Conservation (phyloP, 495 filamentous ascomycete species). For the Aspergillus biplanus region DNA sequence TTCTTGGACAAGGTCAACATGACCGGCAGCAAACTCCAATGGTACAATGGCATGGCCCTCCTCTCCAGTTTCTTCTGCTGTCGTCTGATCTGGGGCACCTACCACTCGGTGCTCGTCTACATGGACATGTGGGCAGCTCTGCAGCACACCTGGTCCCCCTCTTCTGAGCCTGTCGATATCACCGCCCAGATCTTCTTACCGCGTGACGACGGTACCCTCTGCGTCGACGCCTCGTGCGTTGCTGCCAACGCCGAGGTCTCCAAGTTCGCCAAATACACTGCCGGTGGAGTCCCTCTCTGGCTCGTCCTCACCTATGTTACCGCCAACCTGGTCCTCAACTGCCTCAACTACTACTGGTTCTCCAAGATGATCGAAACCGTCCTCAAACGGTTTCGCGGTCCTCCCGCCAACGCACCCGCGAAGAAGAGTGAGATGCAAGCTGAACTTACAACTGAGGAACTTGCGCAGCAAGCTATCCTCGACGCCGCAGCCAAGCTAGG, state of each 20-base stretch:
- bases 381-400: constrained; percentile 76
- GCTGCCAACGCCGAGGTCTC: constrained; percentile 51
- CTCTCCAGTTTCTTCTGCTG: constrained; percentile 78
- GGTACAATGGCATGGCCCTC: constrained; percentile 79
- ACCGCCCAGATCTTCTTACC: constrained; percentile 42
- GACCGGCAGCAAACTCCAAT: constrained; percentile 80
- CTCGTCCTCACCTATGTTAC: constrained; percentile 74
- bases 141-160: constrained; percentile 44
- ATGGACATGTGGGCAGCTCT: constrained; percentile 75
- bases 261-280: constrained; percentile 52
- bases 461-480: constrained; percentile 39
- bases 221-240: constrained; percentile 40
- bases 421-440: constrained; percentile 18
- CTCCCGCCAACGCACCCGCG: constrained; percentile 13
- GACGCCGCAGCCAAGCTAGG: constrained; percentile 43
- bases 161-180: constrained; percentile 35
- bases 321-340: constrained; percentile 80
- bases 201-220: constrained; percentile 36
- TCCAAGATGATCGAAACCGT: constrained; percentile 95
- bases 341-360: constrained; percentile 95
- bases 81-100: constrained; percentile 90
- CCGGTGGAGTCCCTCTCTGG: constrained; percentile 71
- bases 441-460: constrained; percentile 29
- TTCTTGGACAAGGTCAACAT: constrained; percentile 97
- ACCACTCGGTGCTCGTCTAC: constrained; percentile 76